phyloP scores from a whole-genome alignment of 129 eudicot species.

The Saposhnikovia divaricata region DNA sequence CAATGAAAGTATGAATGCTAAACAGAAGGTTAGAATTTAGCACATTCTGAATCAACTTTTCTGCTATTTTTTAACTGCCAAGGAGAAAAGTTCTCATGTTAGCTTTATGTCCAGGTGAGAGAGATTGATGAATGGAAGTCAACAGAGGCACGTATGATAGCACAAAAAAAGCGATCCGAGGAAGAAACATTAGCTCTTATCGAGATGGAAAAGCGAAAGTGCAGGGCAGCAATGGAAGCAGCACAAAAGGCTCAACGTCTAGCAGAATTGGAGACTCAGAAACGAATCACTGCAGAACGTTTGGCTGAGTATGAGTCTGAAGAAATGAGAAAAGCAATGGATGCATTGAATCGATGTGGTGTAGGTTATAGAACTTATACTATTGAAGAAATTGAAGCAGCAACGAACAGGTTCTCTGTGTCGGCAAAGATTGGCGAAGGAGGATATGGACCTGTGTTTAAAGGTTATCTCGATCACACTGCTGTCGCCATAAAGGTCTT shows the following conservation, averaged over 20 bases:
- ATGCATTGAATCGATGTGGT: constrained; percentile 19
- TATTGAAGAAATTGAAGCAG: constrained; percentile 47
- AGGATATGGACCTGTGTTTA: constrained; percentile 58
- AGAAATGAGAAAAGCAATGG: constrained; percentile 31
- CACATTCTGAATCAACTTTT: neutral
- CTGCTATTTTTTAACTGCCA: no score
- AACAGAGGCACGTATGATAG: constrained; percentile 23
- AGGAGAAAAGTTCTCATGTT: neutral
- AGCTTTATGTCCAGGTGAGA: constrained; percentile 24
- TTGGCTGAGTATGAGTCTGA: constrained; percentile 26
- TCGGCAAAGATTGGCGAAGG: constrained; percentile 58
- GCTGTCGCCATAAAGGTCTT: constrained; percentile 62
- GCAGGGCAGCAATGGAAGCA: constrained; percentile 53
- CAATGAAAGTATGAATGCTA: constrained; percentile 32
- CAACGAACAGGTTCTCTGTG: constrained; percentile 45
- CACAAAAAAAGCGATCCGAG: constrained; percentile 21
- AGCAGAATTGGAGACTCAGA: constrained; percentile 44
- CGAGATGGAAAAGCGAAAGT: constrained; percentile 50
- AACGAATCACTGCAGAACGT: constrained; percentile 34
- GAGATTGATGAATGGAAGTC: constrained; percentile 29
- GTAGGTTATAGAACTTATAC: constrained; percentile 35
- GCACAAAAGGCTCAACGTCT: constrained; percentile 44
- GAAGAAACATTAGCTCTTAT: constrained; percentile 31
- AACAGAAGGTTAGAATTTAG: constrained; percentile 28
- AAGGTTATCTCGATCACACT: constrained; percentile 43